Percentiles rank a stretch among this genome's conserved stretches.
These are phyloP conservation scores for Panaeolus papilionaceus DNA, from an alignment of 768 basidiomycete genomes.

Conservation along the genomic window DNA sequence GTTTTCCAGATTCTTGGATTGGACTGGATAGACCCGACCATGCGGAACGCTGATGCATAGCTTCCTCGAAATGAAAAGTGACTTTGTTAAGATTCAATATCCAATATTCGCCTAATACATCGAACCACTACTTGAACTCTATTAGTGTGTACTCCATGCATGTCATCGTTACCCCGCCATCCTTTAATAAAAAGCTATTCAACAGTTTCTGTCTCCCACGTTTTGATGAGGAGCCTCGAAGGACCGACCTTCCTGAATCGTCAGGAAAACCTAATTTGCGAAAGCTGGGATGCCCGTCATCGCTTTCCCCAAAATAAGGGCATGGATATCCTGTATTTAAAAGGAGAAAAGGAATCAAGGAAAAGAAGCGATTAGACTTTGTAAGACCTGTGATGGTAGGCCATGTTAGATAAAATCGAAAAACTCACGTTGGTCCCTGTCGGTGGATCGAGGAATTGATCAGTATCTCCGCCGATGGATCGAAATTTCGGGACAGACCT, in stretches of 20 bases:
- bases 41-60: conserved; percentile 74
- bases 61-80: neutral
- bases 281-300: conserved; percentile 92
- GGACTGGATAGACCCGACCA: conserved; percentile 70
- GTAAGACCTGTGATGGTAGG: neutral
- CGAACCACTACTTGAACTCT: neutral
- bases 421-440: conserved; percentile 64
- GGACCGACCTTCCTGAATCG: neutral
- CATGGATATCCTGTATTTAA: conserved; percentile 75
- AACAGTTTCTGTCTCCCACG: conserved; percentile 3
- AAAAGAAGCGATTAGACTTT: conserved; percentile 14
- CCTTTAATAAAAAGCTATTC: conserved; percentile 3
- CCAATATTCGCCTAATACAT: neutral
- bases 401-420: conserved; percentile 2
- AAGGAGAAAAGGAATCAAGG: conserved; percentile 20
- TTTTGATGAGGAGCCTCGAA: conserved; percentile 9
- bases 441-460: conserved; percentile 14
- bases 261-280: conserved; percentile 48
- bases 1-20: conserved; percentile 76
- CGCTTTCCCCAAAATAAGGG: conserved; percentile 93
- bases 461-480: conserved; percentile 6
- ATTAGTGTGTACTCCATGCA: conserved; percentile 4
- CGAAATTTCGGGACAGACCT: conserved; percentile 48
- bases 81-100: neutral
- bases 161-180: neutral